Base-by-base conservation (phyloP, 805 yeast species). In the Lachancea thermotolerans region DNA sequence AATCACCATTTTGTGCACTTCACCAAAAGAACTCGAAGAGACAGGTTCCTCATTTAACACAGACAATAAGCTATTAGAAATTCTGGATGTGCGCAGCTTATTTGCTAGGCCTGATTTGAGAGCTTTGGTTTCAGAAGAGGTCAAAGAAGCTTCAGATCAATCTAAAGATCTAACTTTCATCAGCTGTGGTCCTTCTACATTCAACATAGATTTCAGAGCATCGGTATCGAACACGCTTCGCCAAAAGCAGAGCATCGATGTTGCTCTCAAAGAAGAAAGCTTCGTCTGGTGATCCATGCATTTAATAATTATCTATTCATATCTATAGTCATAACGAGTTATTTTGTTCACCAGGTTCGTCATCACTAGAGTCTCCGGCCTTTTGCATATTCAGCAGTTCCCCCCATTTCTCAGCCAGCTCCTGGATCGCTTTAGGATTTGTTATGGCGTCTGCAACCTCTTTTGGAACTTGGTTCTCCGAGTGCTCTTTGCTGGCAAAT, bases 381-480 rank as follows among this genome's bases (percentile, higher is more conserved):
- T 56, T 39, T 40, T 64, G 68, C 48, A 49, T 47, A 1, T 42
- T 44, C 36, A 69, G 59, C 35, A 72, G 47, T 39, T 72, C 72
- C 33, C 65, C 59, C 88, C 88, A 83, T 46, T 78, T 71, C 47
- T 71, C 71, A 0, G 85, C 79, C 50, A 85, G 65, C 41, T 83
- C 89, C 10, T 77, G 80, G 75, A 88, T 82, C 0, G 83, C 75
- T 16, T 73, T 71, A 0, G 90, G 75, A 53, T 84, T 81, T 54
- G 79, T 56, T 30, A 85, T 73, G 2, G 96, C 96, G 59, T 88
- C 93, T 3, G 93, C 84, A 16, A 93, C 79, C 57, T 93, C 99
- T 42, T 76, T 72, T 0, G 99, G 99, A 2, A 93, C 96, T 57
- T 86, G 90, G 60, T 82, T 87, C 55, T 91, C 95, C 2, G 95